Percentiles rank a stretch among this genome's conserved stretches.
These are phyloP conservation scores for Myxozyma kluyveri DNA, from an alignment of 805 yeast genomes.

Conservation along the genomic window DNA sequence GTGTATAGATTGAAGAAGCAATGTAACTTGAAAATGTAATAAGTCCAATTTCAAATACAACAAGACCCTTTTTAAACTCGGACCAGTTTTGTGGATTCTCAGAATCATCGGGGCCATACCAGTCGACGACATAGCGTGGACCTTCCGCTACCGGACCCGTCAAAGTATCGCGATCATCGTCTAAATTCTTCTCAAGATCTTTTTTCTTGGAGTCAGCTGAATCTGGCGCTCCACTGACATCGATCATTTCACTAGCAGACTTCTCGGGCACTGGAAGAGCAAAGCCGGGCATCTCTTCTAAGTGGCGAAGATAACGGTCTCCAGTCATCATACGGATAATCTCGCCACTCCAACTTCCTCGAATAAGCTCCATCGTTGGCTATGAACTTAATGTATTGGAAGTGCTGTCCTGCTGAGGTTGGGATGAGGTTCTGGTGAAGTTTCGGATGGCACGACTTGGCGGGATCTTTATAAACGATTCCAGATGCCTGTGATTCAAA, in stretches of 20 bases:
- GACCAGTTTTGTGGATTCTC: constrained; percentile 58
- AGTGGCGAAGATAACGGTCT: constrained; percentile 13
- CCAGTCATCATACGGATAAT: constrained; percentile 14
- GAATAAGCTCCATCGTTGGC: constrained; percentile 7
- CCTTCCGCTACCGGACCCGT: neutral
- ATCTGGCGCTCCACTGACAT: constrained; percentile 2
- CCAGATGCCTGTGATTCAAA: no score
- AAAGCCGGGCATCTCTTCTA: constrained; percentile 18
- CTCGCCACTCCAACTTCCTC: constrained; percentile 14
- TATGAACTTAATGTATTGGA: no score
- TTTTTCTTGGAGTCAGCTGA: neutral
- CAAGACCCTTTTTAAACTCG: constrained; percentile 40
- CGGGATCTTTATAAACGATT: no score
- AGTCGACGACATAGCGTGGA: no score
- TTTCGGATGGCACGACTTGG: no score
- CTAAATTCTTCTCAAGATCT: neutral
- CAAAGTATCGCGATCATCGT: neutral
- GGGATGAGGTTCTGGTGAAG: no score
- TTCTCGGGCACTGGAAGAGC: no score
- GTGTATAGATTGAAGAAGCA: constrained; percentile 57
- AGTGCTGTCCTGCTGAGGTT: no score
- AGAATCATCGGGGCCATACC: constrained; percentile 32
- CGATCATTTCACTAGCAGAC: no score
- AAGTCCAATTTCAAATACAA: constrained; percentile 45
- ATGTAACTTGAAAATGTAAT: constrained; percentile 53